phyloP scores from a whole-genome alignment of 164 flowering plant species.

The Echeveria elegans region DNA sequence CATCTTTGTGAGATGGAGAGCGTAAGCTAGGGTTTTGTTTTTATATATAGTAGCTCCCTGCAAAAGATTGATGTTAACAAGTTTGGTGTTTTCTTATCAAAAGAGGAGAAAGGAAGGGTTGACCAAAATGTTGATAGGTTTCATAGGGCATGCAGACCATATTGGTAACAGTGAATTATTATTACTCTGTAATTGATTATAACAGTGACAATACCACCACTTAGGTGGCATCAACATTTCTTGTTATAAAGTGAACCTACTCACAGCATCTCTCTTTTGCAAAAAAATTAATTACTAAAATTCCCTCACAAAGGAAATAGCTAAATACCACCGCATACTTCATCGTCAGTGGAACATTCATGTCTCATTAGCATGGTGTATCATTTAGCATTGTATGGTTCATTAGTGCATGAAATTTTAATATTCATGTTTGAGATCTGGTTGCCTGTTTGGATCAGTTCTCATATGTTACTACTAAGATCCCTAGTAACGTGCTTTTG shows the following conservation, averaged over 20 bases:
- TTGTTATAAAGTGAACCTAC: not conserved
- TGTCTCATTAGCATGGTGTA: not conserved
- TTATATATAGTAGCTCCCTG: not conserved
- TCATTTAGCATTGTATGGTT: not conserved
- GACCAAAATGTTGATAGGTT: conserved; percentile 6
- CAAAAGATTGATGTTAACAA: conserved; percentile 5
- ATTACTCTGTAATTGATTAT: not conserved
- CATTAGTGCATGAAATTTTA: not conserved
- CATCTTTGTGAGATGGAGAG: not conserved
- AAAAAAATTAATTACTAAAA: not conserved
- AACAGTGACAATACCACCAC: conserved; percentile 2
- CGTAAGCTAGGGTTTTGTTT: not conserved
- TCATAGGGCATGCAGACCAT: not conserved
- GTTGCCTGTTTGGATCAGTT: not conserved
- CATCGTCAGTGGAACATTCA: not conserved
- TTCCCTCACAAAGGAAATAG: not conserved
- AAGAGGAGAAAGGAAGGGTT: not conserved
- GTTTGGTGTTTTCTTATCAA: conserved; percentile 6
- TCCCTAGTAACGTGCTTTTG: not conserved
- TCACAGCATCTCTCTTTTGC: not conserved
- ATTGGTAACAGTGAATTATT: conserved; percentile 1
- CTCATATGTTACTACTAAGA: not conserved
- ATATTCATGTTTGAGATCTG: not conserved
- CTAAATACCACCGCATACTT: not conserved
- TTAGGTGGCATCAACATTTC: conserved; percentile 4